Conservation (phyloP, 2,329 filamentous ascomycete genomes). For the Aspergillus sp. region DNA sequence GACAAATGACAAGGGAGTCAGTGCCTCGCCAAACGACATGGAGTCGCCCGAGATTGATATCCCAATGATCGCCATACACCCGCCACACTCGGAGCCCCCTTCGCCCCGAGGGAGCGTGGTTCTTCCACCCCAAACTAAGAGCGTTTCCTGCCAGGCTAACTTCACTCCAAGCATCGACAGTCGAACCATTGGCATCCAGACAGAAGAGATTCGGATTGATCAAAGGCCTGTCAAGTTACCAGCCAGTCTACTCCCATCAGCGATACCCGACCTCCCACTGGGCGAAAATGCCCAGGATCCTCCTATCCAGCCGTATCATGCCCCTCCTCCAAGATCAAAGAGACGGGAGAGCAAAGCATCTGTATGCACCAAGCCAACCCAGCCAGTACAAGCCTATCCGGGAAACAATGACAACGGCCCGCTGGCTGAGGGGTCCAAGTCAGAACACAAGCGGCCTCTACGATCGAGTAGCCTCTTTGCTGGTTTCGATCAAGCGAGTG, state of each 20-base stretch:
- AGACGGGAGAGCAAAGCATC: constrained; percentile 29
- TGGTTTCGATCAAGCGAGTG: constrained; percentile 72
- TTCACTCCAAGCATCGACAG: constrained; percentile 51
- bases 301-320: constrained; percentile 36
- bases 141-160: constrained; percentile 77
- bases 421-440: constrained; percentile 59
- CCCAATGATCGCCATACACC: constrained; percentile 88
- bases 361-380: constrained; percentile 29
- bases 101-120: constrained; percentile 74
- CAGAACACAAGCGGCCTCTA: constrained; percentile 67
- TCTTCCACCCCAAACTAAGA: constrained; percentile 78
- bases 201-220: constrained; percentile 86
- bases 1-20: constrained; percentile 18
- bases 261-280: constrained; percentile 60
- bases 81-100: constrained; percentile 78
- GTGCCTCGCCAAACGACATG: constrained; percentile 16
- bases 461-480: constrained; percentile 84
- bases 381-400: constrained; percentile 67
- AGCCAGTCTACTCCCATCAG: constrained; percentile 74
- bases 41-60: constrained; percentile 52
- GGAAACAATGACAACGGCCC: constrained; percentile 81
- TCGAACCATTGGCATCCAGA: constrained; percentile 70
- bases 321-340: constrained; percentile 37
- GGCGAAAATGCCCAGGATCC: constrained; percentile 25
- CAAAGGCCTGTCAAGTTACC: constrained; percentile 73